These are phyloP conservation scores for Candida vartiovaarae DNA, from an alignment of 805 yeast species.

Conservation along the genomic window DNA sequence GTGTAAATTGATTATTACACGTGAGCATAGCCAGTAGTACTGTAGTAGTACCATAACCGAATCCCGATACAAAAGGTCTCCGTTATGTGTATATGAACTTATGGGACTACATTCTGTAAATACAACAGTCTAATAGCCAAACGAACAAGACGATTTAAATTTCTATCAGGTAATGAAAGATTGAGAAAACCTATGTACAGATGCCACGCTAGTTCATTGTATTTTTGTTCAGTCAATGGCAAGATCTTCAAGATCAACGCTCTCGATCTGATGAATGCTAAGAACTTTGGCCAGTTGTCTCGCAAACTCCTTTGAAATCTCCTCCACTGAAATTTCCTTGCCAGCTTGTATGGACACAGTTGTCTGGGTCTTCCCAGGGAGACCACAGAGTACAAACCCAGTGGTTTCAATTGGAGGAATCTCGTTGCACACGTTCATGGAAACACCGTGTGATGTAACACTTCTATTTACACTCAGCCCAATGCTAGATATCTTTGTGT, in stretches of 20 bases:
- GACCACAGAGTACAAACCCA: constrained; percentile 77
- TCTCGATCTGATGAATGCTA: constrained; percentile 31
- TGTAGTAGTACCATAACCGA: no score
- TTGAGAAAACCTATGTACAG: no score
- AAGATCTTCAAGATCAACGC: constrained; percentile 29
- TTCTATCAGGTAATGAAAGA: no score
- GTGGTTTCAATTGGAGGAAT: constrained; percentile 56
- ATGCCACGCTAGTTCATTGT: no score
- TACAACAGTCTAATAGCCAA: no score
- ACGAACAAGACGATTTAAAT: no score
- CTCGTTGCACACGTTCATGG: constrained; percentile 73
- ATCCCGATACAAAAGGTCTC: no score
- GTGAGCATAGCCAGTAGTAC: no score
- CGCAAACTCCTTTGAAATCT: constrained; percentile 38
- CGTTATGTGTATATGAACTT: no score
- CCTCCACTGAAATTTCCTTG: constrained; percentile 18
- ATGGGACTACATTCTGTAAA: no score
- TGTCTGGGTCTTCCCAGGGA: constrained; percentile 54
- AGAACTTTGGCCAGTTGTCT: constrained; percentile 35
- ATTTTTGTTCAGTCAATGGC: constrained; percentile 11
- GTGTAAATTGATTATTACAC: no score
- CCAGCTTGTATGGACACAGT: constrained; percentile 33
- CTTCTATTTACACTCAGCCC: constrained; percentile 84
- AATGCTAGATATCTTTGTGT: constrained; percentile 72
- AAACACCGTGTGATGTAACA: constrained; percentile 85